Evolutionary conservation across 495 filamentous ascomycete genomes (phyloP), one percentile per base, ranked within the genome.

Genomic region (Margaritispora aquatica): DNA sequence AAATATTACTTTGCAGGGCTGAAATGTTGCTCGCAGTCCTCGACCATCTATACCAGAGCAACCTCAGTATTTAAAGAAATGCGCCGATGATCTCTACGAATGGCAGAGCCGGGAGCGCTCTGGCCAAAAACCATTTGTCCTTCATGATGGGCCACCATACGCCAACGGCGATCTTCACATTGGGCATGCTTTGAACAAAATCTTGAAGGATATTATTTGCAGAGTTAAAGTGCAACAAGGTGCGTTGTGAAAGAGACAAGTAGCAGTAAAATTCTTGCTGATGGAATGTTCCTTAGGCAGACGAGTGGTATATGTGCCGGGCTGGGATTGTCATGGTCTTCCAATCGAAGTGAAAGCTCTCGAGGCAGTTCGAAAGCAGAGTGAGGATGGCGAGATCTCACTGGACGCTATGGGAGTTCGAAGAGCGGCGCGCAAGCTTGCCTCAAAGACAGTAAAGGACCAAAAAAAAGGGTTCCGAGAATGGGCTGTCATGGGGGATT

Each of bases 321-420:
- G 94, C 27, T 99, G 95, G 95, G 94, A 99, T 71, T 99, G 94
- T 66, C 94, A 99, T 76, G 94, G 94, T 5, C 78, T 99, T 54
- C 94, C 94, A 8, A 99, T 99, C 73, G 94, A 99, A 77, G 76
- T 97, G 41, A 97, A 96, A 71, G 94, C 93, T n/a, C 81, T 98
- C 34, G 88, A 89, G 60, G 68, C 66, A 23, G 66, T 72, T 20
- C 53, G 70, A 49, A 47, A 69, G 60, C 26, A 73, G 76, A 66
- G 61, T 64, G 61, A 54, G 21, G 71, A 72, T 48, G 71, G 77
- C 47, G 75, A 73, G 36, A 59, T 73, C 17, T 52, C 59, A n/a
- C 61, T 75, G 64, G 67, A 70, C 38, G 70, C 82, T 0, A 66
- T 75, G 26, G 64, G 67, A 34, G 82, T 96, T 44, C 82, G 95